These are phyloP conservation scores for Fusarium sp. DNA, from an alignment of 2,329 filamentous ascomycete species.

Conservation along the genomic window DNA sequence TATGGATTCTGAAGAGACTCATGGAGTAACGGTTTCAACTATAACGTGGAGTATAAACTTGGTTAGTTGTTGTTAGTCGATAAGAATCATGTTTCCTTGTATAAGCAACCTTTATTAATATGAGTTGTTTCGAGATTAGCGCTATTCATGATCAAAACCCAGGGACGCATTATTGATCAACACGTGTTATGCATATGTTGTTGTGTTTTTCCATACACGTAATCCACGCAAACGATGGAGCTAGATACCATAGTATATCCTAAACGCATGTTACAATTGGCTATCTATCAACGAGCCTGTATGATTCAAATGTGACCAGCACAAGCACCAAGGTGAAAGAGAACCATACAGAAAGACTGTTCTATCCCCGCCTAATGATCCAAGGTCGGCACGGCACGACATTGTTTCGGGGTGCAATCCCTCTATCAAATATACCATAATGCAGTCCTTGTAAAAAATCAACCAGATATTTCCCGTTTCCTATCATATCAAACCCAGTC, in stretches of 20 bases:
- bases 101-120: too few relatives aligned
- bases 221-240: neutral
- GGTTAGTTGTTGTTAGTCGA: too few relatives aligned
- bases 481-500: conserved; percentile 33
- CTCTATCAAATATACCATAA: conserved; percentile 17
- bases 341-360: conserved; percentile 12
- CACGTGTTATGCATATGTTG: neutral
- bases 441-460: conserved; percentile 18
- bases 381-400: conserved; percentile 7
- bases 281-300: conserved; percentile 36
- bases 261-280: conserved; percentile 13
- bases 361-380: conserved; percentile 24
- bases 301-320: conserved; percentile 42
- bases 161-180: too few relatives aligned
- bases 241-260: neutral
- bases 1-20: neutral
- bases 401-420: conserved; percentile 3
- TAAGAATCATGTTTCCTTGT: too few relatives aligned
- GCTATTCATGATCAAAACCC: too few relatives aligned
- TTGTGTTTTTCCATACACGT: neutral
- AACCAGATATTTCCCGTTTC: conserved; percentile 31
- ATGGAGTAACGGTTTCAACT: too few relatives aligned
- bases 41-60: neutral
- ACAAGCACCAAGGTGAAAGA: conserved; percentile 27
- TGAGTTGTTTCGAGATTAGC: too few relatives aligned